phyloP scores from a whole-genome alignment of 495 filamentous ascomycete species.

The Physcia stellaris region DNA sequence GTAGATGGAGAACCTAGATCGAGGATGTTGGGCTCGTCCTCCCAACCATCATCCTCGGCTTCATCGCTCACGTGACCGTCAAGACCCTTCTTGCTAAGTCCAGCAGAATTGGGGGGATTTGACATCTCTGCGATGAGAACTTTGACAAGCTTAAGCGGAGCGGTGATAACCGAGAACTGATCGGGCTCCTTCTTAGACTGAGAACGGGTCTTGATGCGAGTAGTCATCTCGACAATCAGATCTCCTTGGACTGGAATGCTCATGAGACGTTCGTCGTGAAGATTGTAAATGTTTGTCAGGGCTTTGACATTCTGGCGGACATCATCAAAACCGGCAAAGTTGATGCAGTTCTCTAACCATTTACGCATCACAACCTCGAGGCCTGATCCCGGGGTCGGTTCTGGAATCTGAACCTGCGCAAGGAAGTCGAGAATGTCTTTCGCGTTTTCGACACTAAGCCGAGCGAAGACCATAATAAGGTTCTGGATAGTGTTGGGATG shows the following conservation, averaged over 20 bases:
- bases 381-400: conserved; percentile 47
- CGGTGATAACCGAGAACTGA: conserved; percentile 74
- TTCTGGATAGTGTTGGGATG: conserved; percentile 81
- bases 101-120: conserved; percentile 28
- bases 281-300: conserved; percentile 71
- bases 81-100: conserved; percentile 19
- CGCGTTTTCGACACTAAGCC: conserved; percentile 69
- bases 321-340: conserved; percentile 92
- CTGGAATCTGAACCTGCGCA: conserved; percentile 61
- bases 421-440: conserved; percentile 88
- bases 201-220: conserved; percentile 86
- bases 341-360: conserved; percentile 93
- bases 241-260: conserved; percentile 83
- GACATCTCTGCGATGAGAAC: conserved; percentile 80
- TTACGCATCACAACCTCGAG: conserved; percentile 80
- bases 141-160: conserved; percentile 89
- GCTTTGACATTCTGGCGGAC: conserved; percentile 94
- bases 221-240: conserved; percentile 64
- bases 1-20: conserved; percentile 56
- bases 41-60: conserved; percentile 86
- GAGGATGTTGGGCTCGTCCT: conserved; percentile 64
- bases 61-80: conserved; percentile 47
- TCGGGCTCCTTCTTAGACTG: conserved; percentile 76
- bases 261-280: conserved; percentile 68
- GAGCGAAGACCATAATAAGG: conserved; percentile 86